Conservation (phyloP, 1,284 basidiomycete genomes). For the Vanrija sp. region DNA sequence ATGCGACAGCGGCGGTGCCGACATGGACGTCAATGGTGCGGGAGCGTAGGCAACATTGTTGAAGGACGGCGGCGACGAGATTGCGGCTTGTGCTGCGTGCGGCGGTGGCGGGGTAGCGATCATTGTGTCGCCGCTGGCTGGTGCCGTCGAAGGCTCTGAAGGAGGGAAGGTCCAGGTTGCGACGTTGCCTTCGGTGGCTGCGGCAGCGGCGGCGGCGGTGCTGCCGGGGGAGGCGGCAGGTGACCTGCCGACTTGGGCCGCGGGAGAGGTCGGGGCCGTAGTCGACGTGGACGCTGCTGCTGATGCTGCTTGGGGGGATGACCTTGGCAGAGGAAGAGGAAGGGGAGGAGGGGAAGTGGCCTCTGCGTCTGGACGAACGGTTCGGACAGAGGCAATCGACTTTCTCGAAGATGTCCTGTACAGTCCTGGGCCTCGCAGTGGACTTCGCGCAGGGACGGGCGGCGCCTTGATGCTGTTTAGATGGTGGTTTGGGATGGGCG, state of each 20-base stretch:
- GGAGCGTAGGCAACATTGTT: background rate
- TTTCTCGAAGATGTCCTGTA: background rate
- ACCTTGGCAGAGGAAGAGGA: no score
- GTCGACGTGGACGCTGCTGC: background rate
- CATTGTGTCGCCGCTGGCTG: background rate
- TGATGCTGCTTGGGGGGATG: no score
- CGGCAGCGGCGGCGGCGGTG: no score
- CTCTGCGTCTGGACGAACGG: background rate
- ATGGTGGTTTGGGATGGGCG: constrained; percentile 5
- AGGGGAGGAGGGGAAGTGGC: background rate
- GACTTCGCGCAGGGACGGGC: constrained; percentile 42
- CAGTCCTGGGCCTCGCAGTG: constrained; percentile 28
- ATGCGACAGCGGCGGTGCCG: background rate
- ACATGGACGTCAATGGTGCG: constrained; percentile 1
- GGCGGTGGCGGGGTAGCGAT: background rate
- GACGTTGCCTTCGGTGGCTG: no score
- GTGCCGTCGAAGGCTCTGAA: background rate
- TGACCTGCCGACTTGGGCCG: no score
- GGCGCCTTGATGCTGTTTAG: constrained; percentile 18
- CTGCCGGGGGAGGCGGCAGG: no score
- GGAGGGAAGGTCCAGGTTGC: background rate
- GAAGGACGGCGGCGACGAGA: background rate
- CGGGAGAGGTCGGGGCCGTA: constrained; percentile 1
- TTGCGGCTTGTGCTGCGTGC: background rate
- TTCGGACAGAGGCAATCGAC: background rate